Evolutionary conservation across 192 early-diverging fungal species (phyloP).

Genomic region (Phycomyces nitens): DNA sequence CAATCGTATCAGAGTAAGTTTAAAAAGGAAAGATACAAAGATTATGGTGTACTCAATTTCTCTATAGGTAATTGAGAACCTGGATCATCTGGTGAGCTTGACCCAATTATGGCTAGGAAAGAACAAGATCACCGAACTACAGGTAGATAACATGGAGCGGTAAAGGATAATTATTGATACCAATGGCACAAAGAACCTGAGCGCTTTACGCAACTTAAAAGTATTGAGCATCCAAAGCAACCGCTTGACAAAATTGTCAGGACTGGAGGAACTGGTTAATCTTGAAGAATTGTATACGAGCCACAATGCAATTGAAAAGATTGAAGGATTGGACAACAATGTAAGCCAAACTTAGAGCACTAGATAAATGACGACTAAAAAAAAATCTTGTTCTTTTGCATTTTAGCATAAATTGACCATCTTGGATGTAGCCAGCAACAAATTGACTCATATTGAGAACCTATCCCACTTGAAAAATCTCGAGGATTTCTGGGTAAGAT

Average conservation of each 20-base stretch:
- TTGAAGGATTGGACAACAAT: slow-evolving; percentile 82
- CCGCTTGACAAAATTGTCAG: slow-evolving; percentile 73
- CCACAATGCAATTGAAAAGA: slow-evolving; percentile 80
- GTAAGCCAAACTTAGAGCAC: too few species aligned
- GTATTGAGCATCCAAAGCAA: slow-evolving; percentile 86
- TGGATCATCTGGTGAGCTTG: slow-evolving; percentile 76
- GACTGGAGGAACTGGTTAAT: slow-evolving; percentile 58
- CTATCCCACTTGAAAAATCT: slow-evolving; percentile 64
- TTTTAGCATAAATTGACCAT: slow-evolving; percentile 57
- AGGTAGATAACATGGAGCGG: slow-evolving; percentile 53
- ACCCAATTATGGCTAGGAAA: slow-evolving; percentile 95
- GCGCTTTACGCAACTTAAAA: slow-evolving; percentile 57
- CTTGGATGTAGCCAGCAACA: slow-evolving; percentile 88
- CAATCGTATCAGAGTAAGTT: slow-evolving; percentile 81
- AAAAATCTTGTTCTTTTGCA: too few species aligned
- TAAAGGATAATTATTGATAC: not conserved
- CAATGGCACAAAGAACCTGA: slow-evolving; percentile 49
- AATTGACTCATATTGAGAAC: slow-evolving; percentile 66
- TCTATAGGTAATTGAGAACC: slow-evolving; percentile 70
- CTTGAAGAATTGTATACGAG: slow-evolving; percentile 91
- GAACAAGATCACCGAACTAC: slow-evolving; percentile 87
- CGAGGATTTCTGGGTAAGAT: slow-evolving; percentile 86
- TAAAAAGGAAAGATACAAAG: too few species aligned
- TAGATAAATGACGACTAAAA: too few species aligned
- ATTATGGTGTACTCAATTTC: not conserved